Conservation (phyloP, 2,329 filamentous ascomycete species). For the Hymenoscyphus linearis region DNA sequence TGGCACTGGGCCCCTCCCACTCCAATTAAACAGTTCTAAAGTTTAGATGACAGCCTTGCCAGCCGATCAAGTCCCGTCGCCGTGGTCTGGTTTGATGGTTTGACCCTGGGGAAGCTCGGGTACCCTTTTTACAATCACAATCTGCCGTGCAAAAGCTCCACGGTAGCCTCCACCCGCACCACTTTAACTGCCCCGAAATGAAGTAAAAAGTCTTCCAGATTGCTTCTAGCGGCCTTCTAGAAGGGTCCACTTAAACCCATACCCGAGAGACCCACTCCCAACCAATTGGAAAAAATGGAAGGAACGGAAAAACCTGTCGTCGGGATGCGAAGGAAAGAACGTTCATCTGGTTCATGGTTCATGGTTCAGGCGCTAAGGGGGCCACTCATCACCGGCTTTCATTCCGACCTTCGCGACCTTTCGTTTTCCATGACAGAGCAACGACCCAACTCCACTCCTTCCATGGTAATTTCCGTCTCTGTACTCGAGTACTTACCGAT, state of each 20-base stretch:
- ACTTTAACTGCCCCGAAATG: conserved; percentile 1
- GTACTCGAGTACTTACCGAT: neutral
- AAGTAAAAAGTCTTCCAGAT: neutral
- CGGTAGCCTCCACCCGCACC: neutral
- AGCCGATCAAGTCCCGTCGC: neutral
- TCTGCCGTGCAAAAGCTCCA: conserved; percentile 7
- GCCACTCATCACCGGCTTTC: neutral
- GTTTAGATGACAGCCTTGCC: neutral
- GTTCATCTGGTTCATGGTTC: conserved; percentile 8
- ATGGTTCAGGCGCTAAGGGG: conserved; percentile 6
- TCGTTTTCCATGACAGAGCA: neutral
- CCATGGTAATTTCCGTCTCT: conserved; percentile 10
- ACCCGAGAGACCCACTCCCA: neutral
- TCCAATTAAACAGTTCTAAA: neutral
- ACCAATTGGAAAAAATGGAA: no score
- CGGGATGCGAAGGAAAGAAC: conserved; percentile 1
- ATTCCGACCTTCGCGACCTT: conserved; percentile 10
- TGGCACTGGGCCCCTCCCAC: neutral
- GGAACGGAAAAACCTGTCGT: no score
- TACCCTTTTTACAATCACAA: neutral
- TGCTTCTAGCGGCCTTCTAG: conserved; percentile 1
- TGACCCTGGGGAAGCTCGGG: neutral
- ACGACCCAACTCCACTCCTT: neutral
- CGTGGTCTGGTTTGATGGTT: neutral
- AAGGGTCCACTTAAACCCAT: neutral